Conservation (phyloP, 2,329 filamentous ascomycete species). For the Fusarium stilboides region DNA sequence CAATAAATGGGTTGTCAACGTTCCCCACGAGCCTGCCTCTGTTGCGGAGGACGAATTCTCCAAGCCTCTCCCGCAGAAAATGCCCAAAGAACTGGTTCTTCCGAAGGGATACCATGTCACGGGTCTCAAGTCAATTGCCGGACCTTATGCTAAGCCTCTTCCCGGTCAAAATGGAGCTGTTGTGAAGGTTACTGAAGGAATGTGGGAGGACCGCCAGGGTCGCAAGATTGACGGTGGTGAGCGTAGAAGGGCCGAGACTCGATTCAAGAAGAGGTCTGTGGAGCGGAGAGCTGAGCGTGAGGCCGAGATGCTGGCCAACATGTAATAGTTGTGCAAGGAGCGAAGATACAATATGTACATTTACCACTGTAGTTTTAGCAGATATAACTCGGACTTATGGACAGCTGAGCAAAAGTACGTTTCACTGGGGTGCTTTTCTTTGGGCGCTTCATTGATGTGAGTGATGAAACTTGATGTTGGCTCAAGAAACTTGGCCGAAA, state of each 20-base stretch:
- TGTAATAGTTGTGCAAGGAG: slow-evolving; percentile 48
- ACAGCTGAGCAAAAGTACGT: slow-evolving; percentile 37
- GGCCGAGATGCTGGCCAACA: slow-evolving; percentile 54
- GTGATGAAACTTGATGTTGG: neutral
- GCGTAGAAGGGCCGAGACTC: slow-evolving; percentile 86
- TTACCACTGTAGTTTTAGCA: slow-evolving; percentile 52
- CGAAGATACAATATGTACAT: slow-evolving; percentile 47
- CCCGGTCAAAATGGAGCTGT: slow-evolving; percentile 73
- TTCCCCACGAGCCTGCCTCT: slow-evolving; percentile 62
- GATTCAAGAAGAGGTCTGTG: slow-evolving; percentile 86
- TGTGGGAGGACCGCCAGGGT: slow-evolving; percentile 92
- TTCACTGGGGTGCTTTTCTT: slow-evolving; percentile 12
- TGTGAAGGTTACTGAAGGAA: slow-evolving; percentile 83
- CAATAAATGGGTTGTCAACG: slow-evolving; percentile 68
- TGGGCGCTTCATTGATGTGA: neutral
- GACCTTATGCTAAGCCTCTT: slow-evolving; percentile 80
- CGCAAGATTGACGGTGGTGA: slow-evolving; percentile 98
- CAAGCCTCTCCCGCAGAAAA: slow-evolving; percentile 44
- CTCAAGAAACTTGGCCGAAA: neutral
- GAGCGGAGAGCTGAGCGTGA: slow-evolving; percentile 80
- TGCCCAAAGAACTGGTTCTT: slow-evolving; percentile 45
- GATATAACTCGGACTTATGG: slow-evolving; percentile 35
- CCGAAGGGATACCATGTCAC: slow-evolving; percentile 73
- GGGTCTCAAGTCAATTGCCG: slow-evolving; percentile 78
- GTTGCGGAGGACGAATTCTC: slow-evolving; percentile 56